Base-by-base conservation (phyloP, 371 early-diverging fungal species). In the Syncephalastrum contaminatum region DNA sequence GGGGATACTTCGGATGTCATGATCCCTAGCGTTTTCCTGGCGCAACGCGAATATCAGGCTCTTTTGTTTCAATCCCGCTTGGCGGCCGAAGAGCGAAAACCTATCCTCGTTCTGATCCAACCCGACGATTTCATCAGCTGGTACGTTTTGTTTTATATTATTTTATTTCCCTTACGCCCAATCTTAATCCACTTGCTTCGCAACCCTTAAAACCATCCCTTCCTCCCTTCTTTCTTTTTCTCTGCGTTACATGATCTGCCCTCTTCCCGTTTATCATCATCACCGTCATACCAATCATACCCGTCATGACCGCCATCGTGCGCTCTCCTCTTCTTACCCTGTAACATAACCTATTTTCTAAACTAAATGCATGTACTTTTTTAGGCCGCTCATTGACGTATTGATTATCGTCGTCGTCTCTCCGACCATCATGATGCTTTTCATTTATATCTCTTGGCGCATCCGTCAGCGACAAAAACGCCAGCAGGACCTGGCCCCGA, bases 21-120 rank as follows among this genome's bases (percentile, higher is more conserved):
- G 15, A 90, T 90, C 47, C 90, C 91, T 4, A 88, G 90, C 30
- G 84, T 89, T 18, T 92, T 91, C 61, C 63, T 90, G 51, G 75
- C 85, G 2, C 87, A 84, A 55, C 64, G 69, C 27, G 85, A 87
- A 51, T 90, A 88, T 60, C 67, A 66, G 14, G 68, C 73, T 0
- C 49, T 87, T 10, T 62, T 71, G 10, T 74, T 72, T 49, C 59
- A 79, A 41, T 64, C 77, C 30, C 62, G 64, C 40, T 56, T 70
- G 10, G 57, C 70, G 21, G 72, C 72, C 36, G 36, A 30, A 2
- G 36, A 30, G 16, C 21, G 16, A n/a, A 60, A 70, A 22, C 80
- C 72, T 14, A 64, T 82, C 51, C 55, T 72, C 39, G 65, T 86
- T 4, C 51, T 48, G 13, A 22, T 73, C 20, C 64, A 65, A 43